Evolutionary conservation across 768 basidiomycete species (phyloP).

Genomic region (Mycena epipterygia): DNA sequence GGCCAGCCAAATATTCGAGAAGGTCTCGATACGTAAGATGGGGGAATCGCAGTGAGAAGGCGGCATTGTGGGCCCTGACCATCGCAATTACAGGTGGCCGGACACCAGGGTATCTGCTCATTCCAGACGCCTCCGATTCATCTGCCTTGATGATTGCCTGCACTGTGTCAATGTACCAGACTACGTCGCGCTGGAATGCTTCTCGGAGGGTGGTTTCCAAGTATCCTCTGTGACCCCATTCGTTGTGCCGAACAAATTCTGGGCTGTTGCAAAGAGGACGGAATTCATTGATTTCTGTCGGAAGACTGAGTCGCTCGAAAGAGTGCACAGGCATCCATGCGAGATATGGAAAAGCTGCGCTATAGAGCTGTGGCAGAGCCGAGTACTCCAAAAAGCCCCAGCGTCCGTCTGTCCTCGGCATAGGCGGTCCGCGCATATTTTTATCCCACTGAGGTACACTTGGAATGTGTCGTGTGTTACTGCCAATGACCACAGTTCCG

Average conservation of each 20-base stretch:
- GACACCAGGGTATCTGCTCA: not conserved
- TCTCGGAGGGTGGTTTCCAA: not conserved
- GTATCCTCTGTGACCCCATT: slow-evolving; percentile 4
- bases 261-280: not conserved
- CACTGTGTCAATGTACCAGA: not conserved
- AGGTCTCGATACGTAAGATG: slow-evolving; percentile 17
- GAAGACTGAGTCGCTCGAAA: not conserved
- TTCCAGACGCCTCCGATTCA: not conserved
- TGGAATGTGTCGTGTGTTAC: slow-evolving; percentile 9
- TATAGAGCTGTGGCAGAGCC: not conserved
- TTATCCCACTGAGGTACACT: not conserved
- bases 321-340: not conserved
- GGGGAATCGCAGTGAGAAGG: not conserved
- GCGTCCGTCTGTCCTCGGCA: not conserved
- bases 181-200: not conserved
- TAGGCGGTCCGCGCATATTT: not conserved
- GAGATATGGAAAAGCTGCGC: not conserved
- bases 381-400: slow-evolving; percentile 16
- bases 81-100: slow-evolving; percentile 4
- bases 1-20: not conserved
- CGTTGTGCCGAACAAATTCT: not conserved
- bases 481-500: not conserved
- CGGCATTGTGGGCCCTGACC: slow-evolving; percentile 11
- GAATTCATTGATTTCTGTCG: not conserved
- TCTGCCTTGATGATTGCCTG: not conserved